A percentile compares a stretch with the other conserved stretches of the same genome.
Conservation (phyloP, 2,329 filamentous ascomycete species). For the Neonectria punicea region DNA sequence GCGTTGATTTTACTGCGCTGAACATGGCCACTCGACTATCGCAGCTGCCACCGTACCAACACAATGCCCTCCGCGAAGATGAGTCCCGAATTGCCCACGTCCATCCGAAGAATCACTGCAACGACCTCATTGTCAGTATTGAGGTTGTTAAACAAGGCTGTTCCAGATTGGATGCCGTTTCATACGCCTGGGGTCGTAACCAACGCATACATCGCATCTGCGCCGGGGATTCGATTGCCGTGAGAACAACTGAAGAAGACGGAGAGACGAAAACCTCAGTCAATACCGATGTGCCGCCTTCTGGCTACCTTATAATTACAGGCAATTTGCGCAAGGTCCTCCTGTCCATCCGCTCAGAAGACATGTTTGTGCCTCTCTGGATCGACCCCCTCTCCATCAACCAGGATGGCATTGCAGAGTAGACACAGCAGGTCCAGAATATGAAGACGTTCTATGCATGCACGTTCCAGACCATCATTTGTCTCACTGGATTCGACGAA, state of each 20-base stretch:
- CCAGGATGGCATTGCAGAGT: not conserved
- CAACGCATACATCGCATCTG: not conserved
- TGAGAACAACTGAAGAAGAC: not conserved
- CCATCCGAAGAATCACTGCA: not conserved
- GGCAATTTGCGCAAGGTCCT: not conserved
- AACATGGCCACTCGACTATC: not conserved
- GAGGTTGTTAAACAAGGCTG: not conserved
- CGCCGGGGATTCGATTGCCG: not conserved
- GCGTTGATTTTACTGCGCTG: not conserved
- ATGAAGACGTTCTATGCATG: not conserved
- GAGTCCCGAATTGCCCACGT: not conserved
- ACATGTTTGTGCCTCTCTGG: not conserved
- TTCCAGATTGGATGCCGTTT: not conserved
- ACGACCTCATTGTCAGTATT: not conserved
- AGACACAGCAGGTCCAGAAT: not conserved
- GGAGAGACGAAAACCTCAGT: not conserved
- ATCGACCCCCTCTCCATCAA: not conserved
- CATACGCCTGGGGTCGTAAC: not conserved
- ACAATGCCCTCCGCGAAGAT: not conserved
- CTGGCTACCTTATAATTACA: not conserved
- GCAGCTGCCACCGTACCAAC: not conserved
- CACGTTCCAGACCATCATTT: not conserved
- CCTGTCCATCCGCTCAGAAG: not conserved
- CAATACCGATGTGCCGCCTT: not conserved
- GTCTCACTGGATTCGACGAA: not conserved